Conservation (phyloP, 768 basidiomycete species). For the Lactifluus subvellereus region DNA sequence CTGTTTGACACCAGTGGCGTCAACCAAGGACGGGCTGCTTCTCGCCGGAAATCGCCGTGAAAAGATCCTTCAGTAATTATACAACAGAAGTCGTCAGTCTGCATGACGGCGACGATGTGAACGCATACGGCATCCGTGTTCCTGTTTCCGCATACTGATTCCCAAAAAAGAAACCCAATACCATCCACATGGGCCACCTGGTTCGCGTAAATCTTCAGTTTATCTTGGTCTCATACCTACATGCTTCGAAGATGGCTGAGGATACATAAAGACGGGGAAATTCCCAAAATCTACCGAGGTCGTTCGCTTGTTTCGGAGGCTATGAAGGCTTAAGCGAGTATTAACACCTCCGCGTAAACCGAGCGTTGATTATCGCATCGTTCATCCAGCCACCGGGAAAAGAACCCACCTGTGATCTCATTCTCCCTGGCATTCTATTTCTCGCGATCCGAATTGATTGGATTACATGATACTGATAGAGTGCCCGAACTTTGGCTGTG, state of each 20-base stretch:
- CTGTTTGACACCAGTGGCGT: neutral
- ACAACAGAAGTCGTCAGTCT: neutral
- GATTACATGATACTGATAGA: neutral
- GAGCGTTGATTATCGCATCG: neutral
- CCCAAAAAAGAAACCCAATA: neutral
- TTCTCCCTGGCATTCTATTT: neutral
- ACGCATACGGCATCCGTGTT: neutral
- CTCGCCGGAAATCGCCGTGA: neutral
- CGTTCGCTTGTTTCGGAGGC: neutral
- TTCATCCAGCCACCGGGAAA: neutral
- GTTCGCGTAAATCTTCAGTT: neutral
- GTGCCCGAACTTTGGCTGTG: neutral
- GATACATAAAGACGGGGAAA: neutral
- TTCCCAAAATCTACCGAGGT: neutral
- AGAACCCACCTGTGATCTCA: neutral
- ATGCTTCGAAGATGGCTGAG: constrained; percentile 1
- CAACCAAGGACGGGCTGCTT: neutral
- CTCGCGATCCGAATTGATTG: neutral
- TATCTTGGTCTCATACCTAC: neutral
- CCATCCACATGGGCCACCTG: neutral
- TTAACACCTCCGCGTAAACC: neutral
- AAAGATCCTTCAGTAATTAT: neutral
- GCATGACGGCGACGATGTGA: neutral
- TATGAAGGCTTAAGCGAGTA: neutral
- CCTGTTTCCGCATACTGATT: neutral